phyloP scores from a whole-genome alignment of 495 filamentous ascomycete genomes.

The Neurospora sp. region DNA sequence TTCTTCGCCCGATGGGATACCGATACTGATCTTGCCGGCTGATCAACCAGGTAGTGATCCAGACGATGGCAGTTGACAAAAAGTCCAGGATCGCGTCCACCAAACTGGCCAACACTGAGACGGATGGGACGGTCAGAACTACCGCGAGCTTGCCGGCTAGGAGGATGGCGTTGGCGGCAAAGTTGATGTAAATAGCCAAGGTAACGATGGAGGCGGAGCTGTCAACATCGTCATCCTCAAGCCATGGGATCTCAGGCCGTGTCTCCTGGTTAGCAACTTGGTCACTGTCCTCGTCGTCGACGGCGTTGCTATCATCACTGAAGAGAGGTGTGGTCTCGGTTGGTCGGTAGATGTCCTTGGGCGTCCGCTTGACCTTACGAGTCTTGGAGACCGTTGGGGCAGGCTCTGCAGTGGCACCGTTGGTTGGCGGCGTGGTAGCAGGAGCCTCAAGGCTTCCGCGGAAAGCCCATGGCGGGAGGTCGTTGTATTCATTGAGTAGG shows the following conservation, averaged over 20 bases:
- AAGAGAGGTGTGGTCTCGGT: conserved; percentile 60
- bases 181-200: conserved; percentile 76
- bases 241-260: conserved; percentile 40
- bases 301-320: conserved; percentile 20
- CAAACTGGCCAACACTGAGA: conserved; percentile 80
- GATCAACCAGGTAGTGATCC: conserved; percentile 71
- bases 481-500: conserved; percentile 76
- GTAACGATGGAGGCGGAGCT: conserved; percentile 58
- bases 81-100: conserved; percentile 88
- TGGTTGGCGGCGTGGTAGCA: conserved; percentile 33
- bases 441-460: conserved; percentile 39
- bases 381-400: conserved; percentile 8
- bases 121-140: conserved; percentile 65
- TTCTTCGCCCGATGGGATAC: conserved; percentile 72
- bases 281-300: conserved; percentile 16
- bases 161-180: conserved; percentile 71
- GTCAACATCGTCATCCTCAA: conserved; percentile 50
- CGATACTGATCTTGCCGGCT: conserved; percentile 62
- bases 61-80: conserved; percentile 74
- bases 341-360: conserved; percentile 71
- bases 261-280: conserved; percentile 11
- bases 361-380: conserved; percentile 53
- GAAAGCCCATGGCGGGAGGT: conserved; percentile 34
- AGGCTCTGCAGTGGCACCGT: conserved; percentile 28
- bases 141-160: conserved; percentile 74